These are phyloP conservation scores for Fusarium lateritium DNA, from an alignment of 2,329 filamentous ascomycete genomes.

Conservation along the genomic window DNA sequence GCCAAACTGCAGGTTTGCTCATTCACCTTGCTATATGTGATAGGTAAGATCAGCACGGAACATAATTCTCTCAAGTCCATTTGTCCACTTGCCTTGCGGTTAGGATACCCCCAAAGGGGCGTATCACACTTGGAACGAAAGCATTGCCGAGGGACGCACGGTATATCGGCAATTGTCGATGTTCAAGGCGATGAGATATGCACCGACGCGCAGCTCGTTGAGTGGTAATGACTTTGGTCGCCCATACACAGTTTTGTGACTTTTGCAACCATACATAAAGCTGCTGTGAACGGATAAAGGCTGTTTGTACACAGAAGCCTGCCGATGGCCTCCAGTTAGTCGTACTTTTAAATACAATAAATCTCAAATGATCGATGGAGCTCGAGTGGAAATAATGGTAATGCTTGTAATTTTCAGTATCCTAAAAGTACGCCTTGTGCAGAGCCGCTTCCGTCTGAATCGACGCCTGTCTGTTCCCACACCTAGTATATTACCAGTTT, in stretches of 20 bases:
- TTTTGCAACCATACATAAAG: neutral
- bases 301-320: neutral
- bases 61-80: constrained; percentile 6
- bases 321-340: neutral
- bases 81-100: constrained; percentile 4
- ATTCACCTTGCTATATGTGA: constrained; percentile 19
- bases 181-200: neutral
- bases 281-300: neutral
- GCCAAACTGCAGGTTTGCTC: neutral
- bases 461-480: constrained; percentile 44
- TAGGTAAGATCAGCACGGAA: constrained; percentile 37
- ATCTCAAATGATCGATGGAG: neutral
- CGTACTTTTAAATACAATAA: neutral
- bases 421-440: constrained; percentile 44
- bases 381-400: constrained; percentile 14
- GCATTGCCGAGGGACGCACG: constrained; percentile 21
- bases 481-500: constrained; percentile 41
- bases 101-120: neutral
- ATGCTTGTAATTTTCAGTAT: constrained; percentile 36
- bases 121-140: constrained; percentile 1
- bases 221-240: neutral
- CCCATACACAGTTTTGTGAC: no score
- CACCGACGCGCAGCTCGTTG: constrained; percentile 1
- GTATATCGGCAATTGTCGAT: constrained; percentile 15
- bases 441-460: constrained; percentile 41